Evolutionary conservation across 2,329 filamentous ascomycete genomes (phyloP).

Genomic region (Colletotrichum tofieldiae): DNA sequence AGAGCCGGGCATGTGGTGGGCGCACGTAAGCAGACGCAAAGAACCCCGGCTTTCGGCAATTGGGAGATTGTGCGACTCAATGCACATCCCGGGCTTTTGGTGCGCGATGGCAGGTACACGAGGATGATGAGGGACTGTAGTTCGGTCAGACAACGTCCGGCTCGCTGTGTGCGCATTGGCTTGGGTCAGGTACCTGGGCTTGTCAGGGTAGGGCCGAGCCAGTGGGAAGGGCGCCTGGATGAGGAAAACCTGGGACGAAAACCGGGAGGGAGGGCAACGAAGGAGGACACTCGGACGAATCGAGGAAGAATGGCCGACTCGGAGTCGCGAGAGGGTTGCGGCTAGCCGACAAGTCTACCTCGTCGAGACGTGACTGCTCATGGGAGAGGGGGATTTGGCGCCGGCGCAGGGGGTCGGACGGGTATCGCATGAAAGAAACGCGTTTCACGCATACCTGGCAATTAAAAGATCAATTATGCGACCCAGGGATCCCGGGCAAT

Average conservation of each 20-base stretch:
- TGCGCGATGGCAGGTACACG: conserved; percentile 6
- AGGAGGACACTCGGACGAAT: conserved; percentile 29
- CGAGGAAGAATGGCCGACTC: conserved; percentile 16
- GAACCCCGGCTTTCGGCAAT: conserved; percentile 26
- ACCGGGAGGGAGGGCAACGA: conserved; percentile 16
- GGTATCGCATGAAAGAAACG: conserved; percentile 62
- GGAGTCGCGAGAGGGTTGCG: not conserved
- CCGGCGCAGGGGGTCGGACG: conserved; percentile 47
- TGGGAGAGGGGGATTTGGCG: conserved; percentile 30
- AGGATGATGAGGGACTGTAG: not conserved
- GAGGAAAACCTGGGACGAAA: conserved; percentile 34
- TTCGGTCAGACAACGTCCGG: not conserved
- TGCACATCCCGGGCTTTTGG: conserved; percentile 32
- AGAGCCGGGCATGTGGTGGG: conserved; percentile 27
- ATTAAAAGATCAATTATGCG: conserved; percentile 66
- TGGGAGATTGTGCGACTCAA: conserved; percentile 33
- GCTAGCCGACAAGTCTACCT: conserved; percentile 24
- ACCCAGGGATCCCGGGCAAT: conserved; percentile 47
- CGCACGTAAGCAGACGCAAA: conserved; percentile 12
- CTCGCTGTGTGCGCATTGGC: conserved; percentile 14
- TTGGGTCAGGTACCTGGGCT: conserved; percentile 7
- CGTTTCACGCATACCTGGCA: conserved; percentile 62
- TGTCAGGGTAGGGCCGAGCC: conserved; percentile 34
- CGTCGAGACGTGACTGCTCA: conserved; percentile 39
- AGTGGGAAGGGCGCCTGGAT: conserved; percentile 31